Conservation (phyloP, 225 moss, liverwort and hornwort genomes). For the Antitrichia curtipendula region DNA sequence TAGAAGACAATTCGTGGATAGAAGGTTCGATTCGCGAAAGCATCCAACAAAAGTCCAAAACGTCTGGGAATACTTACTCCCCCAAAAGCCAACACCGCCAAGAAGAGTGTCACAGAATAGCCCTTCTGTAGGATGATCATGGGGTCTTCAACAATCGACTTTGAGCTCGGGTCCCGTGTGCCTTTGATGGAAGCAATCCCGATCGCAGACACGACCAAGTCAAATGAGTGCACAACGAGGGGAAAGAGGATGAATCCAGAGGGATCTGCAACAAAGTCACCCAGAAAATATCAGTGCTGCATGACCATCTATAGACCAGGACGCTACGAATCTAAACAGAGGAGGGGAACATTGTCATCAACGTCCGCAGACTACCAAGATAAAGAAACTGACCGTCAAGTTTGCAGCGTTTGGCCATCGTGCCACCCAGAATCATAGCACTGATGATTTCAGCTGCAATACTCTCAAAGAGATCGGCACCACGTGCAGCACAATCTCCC, state of each 20-base stretch:
- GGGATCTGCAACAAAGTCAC: slow-evolving; percentile 49
- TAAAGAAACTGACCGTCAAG: slow-evolving; percentile 53
- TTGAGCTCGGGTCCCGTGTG: slow-evolving; percentile 76
- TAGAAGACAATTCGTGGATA: background rate
- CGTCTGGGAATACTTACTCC: slow-evolving; percentile 50
- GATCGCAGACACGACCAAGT: slow-evolving; percentile 84
- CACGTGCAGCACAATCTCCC: slow-evolving; percentile 95
- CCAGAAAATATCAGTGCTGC: background rate
- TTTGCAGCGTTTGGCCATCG: slow-evolving; percentile 94
- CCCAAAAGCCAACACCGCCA: slow-evolving; percentile 83
- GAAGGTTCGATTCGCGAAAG: background rate
- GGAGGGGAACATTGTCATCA: background rate
- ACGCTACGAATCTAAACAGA: background rate
- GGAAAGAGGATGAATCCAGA: slow-evolving; percentile 98
- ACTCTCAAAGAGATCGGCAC: slow-evolving; percentile 97
- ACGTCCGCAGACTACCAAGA: background rate
- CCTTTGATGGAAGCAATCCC: slow-evolving; percentile 90
- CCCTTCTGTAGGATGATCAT: slow-evolving; percentile 95
- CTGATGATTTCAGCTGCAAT: slow-evolving; percentile 98
- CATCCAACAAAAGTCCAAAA: background rate
- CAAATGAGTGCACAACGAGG: slow-evolving; percentile 94
- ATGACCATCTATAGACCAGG: background rate
- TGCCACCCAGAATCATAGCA: slow-evolving; percentile 97
- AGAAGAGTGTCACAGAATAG: slow-evolving; percentile 78
- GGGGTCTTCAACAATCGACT: slow-evolving; percentile 76